phyloP scores from a whole-genome alignment of 805 yeast species.

The Blastobotrys chiropterorum region DNA sequence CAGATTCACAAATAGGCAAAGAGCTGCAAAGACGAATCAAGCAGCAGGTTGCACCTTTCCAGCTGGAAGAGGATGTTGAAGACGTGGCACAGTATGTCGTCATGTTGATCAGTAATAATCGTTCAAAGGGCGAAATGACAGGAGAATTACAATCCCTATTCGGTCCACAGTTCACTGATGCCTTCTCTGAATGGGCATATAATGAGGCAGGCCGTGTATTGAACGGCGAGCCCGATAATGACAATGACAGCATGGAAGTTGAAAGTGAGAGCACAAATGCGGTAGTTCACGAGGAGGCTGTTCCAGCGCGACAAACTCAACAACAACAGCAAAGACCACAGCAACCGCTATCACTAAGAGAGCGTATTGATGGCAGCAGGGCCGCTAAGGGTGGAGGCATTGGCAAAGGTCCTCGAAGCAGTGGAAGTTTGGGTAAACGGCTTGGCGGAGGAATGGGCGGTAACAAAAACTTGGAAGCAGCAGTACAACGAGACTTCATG shows the following conservation, averaged over 20 bases:
- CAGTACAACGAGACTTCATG: conserved; percentile 2
- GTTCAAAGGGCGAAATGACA: conserved; percentile 19
- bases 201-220: conserved; percentile 10
- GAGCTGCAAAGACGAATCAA: conserved; percentile 17
- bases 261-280: neutral
- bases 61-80: conserved; percentile 24
- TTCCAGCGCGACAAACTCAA: too few species aligned
- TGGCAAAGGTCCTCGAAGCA: conserved; percentile 1
- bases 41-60: conserved; percentile 17
- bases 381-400: conserved; percentile 4
- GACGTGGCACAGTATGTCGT: conserved; percentile 26
- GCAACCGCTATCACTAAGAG: neutral
- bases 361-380: neutral
- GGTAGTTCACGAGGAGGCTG: neutral
- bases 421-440: conserved; percentile 2
- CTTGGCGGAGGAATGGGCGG: conserved; percentile 3
- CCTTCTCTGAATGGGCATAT: conserved; percentile 24
- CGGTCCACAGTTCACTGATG: conserved; percentile 21
- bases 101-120: conserved; percentile 24
- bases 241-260: conserved; percentile 1
- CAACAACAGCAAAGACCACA: too few species aligned
- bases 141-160: conserved; percentile 22
- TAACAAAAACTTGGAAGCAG: neutral
- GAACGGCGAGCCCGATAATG: conserved; percentile 2
- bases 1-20: conserved; percentile 11